Base-by-base conservation (phyloP, 306 rosid species). In the Carpinus viminea region DNA sequence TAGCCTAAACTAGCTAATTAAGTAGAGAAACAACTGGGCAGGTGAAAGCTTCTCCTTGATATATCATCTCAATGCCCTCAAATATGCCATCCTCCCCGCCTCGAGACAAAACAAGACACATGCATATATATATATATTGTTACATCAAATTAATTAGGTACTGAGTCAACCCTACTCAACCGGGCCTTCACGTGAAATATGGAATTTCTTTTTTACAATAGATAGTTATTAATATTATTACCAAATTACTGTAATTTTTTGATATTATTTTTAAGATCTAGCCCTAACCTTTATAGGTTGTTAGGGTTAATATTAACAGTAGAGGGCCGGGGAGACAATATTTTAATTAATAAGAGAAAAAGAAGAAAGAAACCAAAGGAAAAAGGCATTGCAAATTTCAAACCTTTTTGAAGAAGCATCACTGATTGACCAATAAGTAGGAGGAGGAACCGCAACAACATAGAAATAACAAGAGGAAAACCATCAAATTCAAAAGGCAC, bases 401-500 rank as follows among this genome's bases (percentile, higher is more conserved):
- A 69, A 83, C 66, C 78, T 82, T 80, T 81, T 28, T 85, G 62
- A 89, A 82, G 80, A 85, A 83, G 84, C 85, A 78, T 72, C 94
- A 83, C 79, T 77, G 87, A 92, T 92, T 94, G 98, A 95, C 93
- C 97, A 31, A 31, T 31, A 1, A 31, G 2, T 31, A 31, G 34
- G 34, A 31, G 34, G 34, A 24, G 73, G 90, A 84, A 86, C 81
- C 84, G 55, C 86, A 88, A 87, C 88, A 68, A 74, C 85, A 36
- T 80, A 74, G 85, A 89, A 89, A 88, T 88, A 82, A 90, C 97
- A 92, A 90, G 86, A 59, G 72, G 91, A 87, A 82, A 89, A 86
- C 91, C 73, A 85, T 88, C 95, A 92, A 91, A 80, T 90, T 89
- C 84, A 78, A 91, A 93, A 90, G 90, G 90, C 87, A 81, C 65